phyloP scores from a whole-genome alignment of 108 stramenopile genomes.

The Nitzschia sp. region DNA sequence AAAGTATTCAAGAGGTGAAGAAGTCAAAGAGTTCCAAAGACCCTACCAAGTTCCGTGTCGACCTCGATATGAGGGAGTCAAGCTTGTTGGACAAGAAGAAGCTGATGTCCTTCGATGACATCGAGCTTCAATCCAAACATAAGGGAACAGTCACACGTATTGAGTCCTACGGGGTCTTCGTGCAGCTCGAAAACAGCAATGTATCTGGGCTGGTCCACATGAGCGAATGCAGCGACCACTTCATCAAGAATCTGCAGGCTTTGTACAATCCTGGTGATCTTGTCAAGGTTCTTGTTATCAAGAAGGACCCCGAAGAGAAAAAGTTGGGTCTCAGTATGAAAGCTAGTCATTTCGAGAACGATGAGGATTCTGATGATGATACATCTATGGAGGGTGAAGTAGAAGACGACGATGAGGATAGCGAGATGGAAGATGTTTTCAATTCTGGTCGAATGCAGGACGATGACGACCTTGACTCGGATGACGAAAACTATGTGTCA shows the following conservation, averaged over 20 bases:
- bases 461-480: conserved; percentile 36
- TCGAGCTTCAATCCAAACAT: conserved; percentile 72
- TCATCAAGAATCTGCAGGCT: conserved; percentile 65
- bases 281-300: conserved; percentile 90
- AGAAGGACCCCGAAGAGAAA: conserved; percentile 65
- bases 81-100: conserved; percentile 59
- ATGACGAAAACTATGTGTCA: conserved; percentile 60
- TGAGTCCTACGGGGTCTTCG: conserved; percentile 90
- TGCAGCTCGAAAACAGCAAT: conserved; percentile 83
- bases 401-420: conserved; percentile 44
- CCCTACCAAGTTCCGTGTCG: conserved; percentile 43
- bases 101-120: conserved; percentile 65
- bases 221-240: conserved; percentile 87
- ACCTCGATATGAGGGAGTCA: conserved; percentile 82
- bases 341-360: conserved; percentile 88
- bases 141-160: conserved; percentile 85
- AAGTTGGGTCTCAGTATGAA: conserved; percentile 86
- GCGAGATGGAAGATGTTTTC: conserved; percentile 40
- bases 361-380: conserved; percentile 65
- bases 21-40: conserved; percentile 30
- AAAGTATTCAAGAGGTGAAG: conserved; percentile 35
- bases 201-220: conserved; percentile 90
- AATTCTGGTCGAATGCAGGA: conserved; percentile 39
- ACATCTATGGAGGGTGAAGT: conserved; percentile 33
- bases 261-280: conserved; percentile 91